Evolutionary conservation across 139 green algal species (phyloP).

Genomic region (Yamagishiella unicocca): DNA sequence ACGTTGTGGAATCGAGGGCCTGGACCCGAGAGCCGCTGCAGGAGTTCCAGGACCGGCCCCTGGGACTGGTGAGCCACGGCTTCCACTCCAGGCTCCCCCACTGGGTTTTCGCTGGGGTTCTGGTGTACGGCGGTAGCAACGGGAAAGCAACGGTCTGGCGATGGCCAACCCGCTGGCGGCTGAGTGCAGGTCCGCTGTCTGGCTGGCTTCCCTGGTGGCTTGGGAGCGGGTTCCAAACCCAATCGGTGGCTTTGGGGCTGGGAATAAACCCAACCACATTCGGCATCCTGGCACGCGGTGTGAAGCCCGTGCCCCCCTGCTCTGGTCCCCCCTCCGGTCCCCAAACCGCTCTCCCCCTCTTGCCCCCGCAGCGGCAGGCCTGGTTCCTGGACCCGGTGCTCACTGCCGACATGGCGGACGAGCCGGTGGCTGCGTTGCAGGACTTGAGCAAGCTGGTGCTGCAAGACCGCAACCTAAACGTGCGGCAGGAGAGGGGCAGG

Average conservation of each 20-base stretch:
- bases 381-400: constrained; percentile 44
- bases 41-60: neutral
- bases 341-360: neutral
- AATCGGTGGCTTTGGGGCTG: too few species aligned
- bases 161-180: too few species aligned
- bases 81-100: too few species aligned
- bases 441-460: constrained; percentile 40
- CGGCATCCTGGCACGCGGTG: too few species aligned
- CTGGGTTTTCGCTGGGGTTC: too few species aligned
- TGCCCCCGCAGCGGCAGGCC: constrained; percentile 2
- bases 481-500: neutral
- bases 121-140: too few species aligned
- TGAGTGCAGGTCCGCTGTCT: too few species aligned
- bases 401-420: constrained; percentile 37
- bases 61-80: neutral
- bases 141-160: too few species aligned
- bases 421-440: constrained; percentile 10
- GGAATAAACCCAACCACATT: too few species aligned
- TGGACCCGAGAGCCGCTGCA: constrained; percentile 27
- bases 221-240: too few species aligned
- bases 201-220: too few species aligned
- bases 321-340: neutral
- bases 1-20: neutral
- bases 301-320: neutral
- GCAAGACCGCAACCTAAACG: constrained; percentile 22